A percentile compares a stretch with the other conserved stretches of the same genome.
phyloP scores from a whole-genome alignment of 306 rosid genomes.

The Dalbergia cultrata region DNA sequence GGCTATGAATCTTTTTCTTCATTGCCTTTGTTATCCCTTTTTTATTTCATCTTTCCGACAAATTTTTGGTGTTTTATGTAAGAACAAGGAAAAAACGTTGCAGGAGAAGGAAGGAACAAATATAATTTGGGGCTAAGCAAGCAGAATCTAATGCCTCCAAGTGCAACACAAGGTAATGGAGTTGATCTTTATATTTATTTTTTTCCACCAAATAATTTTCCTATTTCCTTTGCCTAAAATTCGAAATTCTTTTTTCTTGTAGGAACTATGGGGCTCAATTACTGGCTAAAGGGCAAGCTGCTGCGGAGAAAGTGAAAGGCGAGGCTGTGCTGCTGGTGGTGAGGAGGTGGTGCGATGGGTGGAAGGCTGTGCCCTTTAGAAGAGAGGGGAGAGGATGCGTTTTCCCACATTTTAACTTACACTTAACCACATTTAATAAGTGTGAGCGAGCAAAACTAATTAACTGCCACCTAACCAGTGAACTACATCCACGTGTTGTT shows the following conservation, averaged over 20 bases:
- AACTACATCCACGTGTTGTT: too few species aligned
- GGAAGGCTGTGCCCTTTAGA: too few species aligned
- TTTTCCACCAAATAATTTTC: not conserved
- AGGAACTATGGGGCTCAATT: conserved; percentile 43
- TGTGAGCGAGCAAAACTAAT: too few species aligned
- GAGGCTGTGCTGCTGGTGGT: not conserved
- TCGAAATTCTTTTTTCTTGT: not conserved
- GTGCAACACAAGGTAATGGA: conserved; percentile 50
- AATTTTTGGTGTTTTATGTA: conserved; percentile 49
- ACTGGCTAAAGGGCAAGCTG: conserved; percentile 47
- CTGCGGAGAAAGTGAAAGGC: conserved; percentile 72
- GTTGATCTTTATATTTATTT: not conserved
- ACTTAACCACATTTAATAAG: too few species aligned
- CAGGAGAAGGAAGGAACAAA: conserved; percentile 67
- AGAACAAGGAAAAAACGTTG: conserved; percentile 61
- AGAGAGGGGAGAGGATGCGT: too few species aligned
- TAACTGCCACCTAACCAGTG: too few species aligned
- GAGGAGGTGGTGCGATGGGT: too few species aligned
- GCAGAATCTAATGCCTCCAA: conserved; percentile 54
- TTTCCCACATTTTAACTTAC: too few species aligned
- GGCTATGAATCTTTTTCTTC: not conserved
- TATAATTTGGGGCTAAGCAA: conserved; percentile 65
- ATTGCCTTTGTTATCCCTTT: not conserved
- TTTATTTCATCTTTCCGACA: not conserved
- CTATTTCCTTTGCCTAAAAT: not conserved